Evolutionary conservation across 306 rosid genomes (phyloP).

Genomic region (Datisca glomerata): DNA sequence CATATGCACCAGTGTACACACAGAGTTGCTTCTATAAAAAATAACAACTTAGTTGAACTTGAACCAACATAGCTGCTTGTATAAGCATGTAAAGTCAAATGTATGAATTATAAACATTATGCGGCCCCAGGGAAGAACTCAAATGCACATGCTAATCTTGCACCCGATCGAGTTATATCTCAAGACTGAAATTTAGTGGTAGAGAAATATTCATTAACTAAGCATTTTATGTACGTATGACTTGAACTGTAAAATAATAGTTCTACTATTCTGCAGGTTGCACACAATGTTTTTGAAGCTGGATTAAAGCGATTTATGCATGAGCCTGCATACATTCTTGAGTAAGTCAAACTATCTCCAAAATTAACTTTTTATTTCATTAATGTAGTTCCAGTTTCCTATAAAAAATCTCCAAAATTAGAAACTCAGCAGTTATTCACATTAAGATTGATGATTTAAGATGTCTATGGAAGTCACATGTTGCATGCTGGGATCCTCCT

Average conservation of each 20-base stretch:
- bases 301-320: conserved; percentile 88
- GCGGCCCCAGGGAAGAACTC: no score
- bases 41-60: no score
- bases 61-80: conserved; percentile 5
- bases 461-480: conserved; percentile 6
- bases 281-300: conserved; percentile 88
- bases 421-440: not conserved
- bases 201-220: no score
- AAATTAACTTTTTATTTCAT: no score
- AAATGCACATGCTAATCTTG: no score
- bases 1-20: no score
- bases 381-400: no score
- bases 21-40: no score
- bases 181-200: no score
- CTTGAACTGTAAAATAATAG: no score
- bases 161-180: no score
- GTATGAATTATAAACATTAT: conserved; percentile 2
- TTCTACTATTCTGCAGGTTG: conserved; percentile 56
- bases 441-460: not conserved
- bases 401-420: conserved; percentile 2
- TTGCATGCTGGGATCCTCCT: not conserved
- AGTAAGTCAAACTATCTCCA: conserved; percentile 51
- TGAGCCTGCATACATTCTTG: conserved; percentile 85
- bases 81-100: conserved; percentile 2
- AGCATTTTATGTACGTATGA: no score